Evolutionary conservation across 2,329 filamentous ascomycete species (phyloP).

Genomic region (Aspergillus quadrilineatus): DNA sequence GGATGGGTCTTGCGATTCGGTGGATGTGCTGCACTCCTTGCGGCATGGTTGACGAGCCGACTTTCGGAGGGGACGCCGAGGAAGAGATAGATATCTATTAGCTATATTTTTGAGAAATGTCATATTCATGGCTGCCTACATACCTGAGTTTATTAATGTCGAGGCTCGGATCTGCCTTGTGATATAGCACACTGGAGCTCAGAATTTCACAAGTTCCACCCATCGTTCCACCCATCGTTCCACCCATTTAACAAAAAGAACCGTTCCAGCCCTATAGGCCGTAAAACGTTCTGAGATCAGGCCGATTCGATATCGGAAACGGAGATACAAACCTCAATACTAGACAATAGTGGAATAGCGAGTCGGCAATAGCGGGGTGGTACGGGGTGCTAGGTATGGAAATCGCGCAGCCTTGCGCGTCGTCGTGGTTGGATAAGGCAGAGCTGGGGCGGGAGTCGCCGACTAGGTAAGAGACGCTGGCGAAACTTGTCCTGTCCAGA

Average conservation of each 20-base stretch:
- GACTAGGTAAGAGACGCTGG: background rate
- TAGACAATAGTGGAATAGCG: background rate
- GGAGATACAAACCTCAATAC: background rate
- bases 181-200: background rate
- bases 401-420: background rate
- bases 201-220: background rate
- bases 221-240: background rate
- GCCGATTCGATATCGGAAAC: background rate
- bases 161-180: background rate
- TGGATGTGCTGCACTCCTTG: conserved; percentile 72
- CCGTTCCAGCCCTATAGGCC: background rate
- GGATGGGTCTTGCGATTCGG: conserved; percentile 83
- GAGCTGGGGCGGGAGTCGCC: conserved; percentile 1
- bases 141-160: background rate
- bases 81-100: background rate
- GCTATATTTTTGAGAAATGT: background rate
- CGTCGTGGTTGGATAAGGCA: background rate
- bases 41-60: conserved; percentile 69
- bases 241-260: background rate
- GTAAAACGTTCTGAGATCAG: background rate
- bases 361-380: background rate
- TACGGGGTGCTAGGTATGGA: background rate
- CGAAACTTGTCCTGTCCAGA: conserved; percentile 9
- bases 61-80: conserved; percentile 60
- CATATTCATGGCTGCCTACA: too few relatives aligned